Evolutionary conservation across 2,329 filamentous ascomycete species (phyloP), one percentile per base, ranked within the genome.

Genomic region (Ascochyta pisi): DNA sequence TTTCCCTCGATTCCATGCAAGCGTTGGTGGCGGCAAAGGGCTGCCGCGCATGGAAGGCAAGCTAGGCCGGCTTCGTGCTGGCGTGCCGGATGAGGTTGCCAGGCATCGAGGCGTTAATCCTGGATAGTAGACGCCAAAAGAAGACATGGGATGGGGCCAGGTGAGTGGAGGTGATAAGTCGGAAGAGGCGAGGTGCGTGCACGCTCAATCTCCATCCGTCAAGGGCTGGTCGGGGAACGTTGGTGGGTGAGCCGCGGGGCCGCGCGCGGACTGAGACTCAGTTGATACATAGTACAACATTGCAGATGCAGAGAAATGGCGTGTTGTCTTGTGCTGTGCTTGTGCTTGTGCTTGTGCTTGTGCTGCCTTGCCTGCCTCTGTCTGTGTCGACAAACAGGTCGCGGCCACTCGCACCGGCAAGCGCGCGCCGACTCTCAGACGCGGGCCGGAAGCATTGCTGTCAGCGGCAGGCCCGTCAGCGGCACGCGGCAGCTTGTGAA

Each of bases 11-110:
- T 19, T 60, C 56, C 60, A 63, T 64, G 52, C 58, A 66, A 55
- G 59, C 59, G 67, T 69, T 73, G 67, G 68, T 70, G 69, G 69
- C 69, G 61, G 62, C 62, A 60, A 59, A 54, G 50, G 63, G 60
- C 45, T 53, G 58, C 58, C 56, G 62, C 61, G 60, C 61, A 64
- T 67, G 66, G 61, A 55, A 60, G 54, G 45, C 63, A 43, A 46
- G 55, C 66, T 60, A 66, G 63, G 48, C 65, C 66, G 38, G 26
- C 57, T 67, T 61, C 29, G 66, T 64, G 51, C 48, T 68, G 66
- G 69, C 57, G 51, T 60, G 63, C 61, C 39, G 60, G 61, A 54
- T 45, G 53, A 59, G 56, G 63, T 58, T 68, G 63, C 65, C 68
- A 64, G 63, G 58, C 60, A 63, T 62, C 57, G 60, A 51, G 45